Percentiles rank a stretch among this genome's conserved stretches.
Conservation (phyloP, 225 moss, liverwort and hornwort species). For the Marchantia polymorpha region DNA sequence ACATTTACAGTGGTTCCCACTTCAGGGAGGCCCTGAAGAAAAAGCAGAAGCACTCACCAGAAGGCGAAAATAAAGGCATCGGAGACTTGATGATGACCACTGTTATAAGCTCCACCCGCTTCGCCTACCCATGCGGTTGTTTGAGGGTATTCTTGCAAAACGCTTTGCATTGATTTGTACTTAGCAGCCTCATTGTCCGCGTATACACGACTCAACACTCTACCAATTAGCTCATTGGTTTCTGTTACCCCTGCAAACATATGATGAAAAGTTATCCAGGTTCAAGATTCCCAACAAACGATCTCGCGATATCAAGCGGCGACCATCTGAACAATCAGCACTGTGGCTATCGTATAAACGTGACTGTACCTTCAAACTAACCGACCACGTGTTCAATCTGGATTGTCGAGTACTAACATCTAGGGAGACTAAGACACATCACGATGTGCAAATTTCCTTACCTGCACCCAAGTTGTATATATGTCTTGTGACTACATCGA, state of each 20-base stretch:
- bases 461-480: slow-evolving; percentile 93
- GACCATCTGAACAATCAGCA: too few species aligned
- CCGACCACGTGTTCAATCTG: too few species aligned
- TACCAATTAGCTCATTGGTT: slow-evolving; percentile 54
- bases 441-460: slow-evolving; percentile 10
- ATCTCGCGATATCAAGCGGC: too few species aligned
- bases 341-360: too few species aligned
- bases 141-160: slow-evolving; percentile 52
- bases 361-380: too few species aligned
- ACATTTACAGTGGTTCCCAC: too few species aligned
- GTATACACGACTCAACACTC: slow-evolving; percentile 47
- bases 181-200: slow-evolving; percentile 49
- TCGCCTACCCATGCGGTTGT: slow-evolving; percentile 84
- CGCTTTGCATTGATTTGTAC: slow-evolving; percentile 52
- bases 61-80: slow-evolving; percentile 84
- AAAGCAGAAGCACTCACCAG: slow-evolving; percentile 49
- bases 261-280: not conserved
- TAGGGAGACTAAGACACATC: too few species aligned
- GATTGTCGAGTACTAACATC: too few species aligned
- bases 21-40: not conserved
- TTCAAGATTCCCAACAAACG: not conserved
- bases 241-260: slow-evolving; percentile 50
- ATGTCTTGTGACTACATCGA: slow-evolving; percentile 80
- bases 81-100: slow-evolving; percentile 72
- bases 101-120: slow-evolving; percentile 90